These are phyloP conservation scores for Patellaria atrata DNA, from an alignment of 495 filamentous ascomycete genomes.

Conservation along the genomic window DNA sequence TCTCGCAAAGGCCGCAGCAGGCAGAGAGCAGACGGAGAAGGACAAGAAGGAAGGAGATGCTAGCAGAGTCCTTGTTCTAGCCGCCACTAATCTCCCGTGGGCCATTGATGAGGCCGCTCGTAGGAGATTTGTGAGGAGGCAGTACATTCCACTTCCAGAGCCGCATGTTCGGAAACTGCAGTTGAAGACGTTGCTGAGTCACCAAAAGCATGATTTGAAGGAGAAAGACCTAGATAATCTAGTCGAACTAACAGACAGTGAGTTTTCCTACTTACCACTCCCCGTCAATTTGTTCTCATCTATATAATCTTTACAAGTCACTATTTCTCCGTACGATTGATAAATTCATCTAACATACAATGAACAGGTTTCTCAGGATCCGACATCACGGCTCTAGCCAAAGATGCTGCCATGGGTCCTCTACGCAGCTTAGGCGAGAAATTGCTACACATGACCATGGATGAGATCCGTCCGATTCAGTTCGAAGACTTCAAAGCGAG, in stretches of 20 bases:
- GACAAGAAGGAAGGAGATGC: conserved; percentile 66
- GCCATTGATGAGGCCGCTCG: conserved; percentile 94
- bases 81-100: conserved; percentile 95
- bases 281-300: not conserved
- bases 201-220: conserved; percentile 74
- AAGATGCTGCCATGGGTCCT: conserved; percentile 97
- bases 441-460: conserved; percentile 77
- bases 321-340: not conserved
- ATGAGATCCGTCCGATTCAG: conserved; percentile 79
- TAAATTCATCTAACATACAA: not conserved
- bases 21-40: conserved; percentile 53
- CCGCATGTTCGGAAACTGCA: conserved; percentile 63
- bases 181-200: conserved; percentile 58
- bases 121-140: conserved; percentile 77
- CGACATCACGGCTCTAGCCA: conserved; percentile 92
- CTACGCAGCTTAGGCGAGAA: conserved; percentile 83
- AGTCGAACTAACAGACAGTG: conserved; percentile 79
- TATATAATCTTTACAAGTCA: too few species aligned
- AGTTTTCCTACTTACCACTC: conserved; percentile 16
- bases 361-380: conserved; percentile 80
- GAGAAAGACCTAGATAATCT: conserved; percentile 59
- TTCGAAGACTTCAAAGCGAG: conserved; percentile 76
- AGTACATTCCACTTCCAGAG: conserved; percentile 93
- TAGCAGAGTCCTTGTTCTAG: conserved; percentile 80
- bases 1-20: conserved; percentile 80